phyloP scores from a whole-genome alignment of 352 stramenopile species.

The Achlya hypogyna region DNA sequence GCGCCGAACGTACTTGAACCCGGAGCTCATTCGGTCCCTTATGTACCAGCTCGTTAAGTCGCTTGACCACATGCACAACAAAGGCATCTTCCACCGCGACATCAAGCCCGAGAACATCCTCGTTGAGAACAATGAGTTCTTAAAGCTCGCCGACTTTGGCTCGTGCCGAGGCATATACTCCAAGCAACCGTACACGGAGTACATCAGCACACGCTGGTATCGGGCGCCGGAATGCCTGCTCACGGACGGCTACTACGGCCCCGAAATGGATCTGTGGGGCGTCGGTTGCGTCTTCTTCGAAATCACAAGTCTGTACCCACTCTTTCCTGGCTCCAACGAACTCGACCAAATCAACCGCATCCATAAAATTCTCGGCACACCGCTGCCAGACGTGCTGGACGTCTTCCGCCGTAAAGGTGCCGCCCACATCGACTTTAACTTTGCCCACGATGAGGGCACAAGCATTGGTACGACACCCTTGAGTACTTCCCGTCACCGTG shows the following conservation, averaged over 20 bases:
- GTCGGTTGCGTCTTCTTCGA: constrained; percentile 95
- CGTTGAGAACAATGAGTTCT: constrained; percentile 64
- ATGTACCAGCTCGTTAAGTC: constrained; percentile 93
- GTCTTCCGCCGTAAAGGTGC: constrained; percentile 88
- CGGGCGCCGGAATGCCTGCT: constrained; percentile 91
- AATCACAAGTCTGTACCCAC: constrained; percentile 89
- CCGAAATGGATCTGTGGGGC: constrained; percentile 95
- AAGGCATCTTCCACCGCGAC: constrained; percentile 95
- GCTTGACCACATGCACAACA: constrained; percentile 95
- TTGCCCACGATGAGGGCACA: constrained; percentile 80
- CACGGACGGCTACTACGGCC: constrained; percentile 92
- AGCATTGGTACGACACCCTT: constrained; percentile 27
- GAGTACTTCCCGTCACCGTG: not conserved
- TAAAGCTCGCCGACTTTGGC: constrained; percentile 91
- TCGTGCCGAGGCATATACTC: constrained; percentile 92
- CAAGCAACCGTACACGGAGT: constrained; percentile 95
- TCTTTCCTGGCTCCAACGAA: constrained; percentile 92
- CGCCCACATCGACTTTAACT: constrained; percentile 90
- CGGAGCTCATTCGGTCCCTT: constrained; percentile 65
- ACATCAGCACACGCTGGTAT: constrained; percentile 96
- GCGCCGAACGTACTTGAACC: constrained; percentile 80
- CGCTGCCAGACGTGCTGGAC: constrained; percentile 67
- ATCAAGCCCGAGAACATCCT: constrained; percentile 97
- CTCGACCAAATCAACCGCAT: constrained; percentile 93
- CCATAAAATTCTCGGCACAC: constrained; percentile 92